phyloP scores from a whole-genome alignment of 2,329 filamentous ascomycete species.

The Monilinia laxa region DNA sequence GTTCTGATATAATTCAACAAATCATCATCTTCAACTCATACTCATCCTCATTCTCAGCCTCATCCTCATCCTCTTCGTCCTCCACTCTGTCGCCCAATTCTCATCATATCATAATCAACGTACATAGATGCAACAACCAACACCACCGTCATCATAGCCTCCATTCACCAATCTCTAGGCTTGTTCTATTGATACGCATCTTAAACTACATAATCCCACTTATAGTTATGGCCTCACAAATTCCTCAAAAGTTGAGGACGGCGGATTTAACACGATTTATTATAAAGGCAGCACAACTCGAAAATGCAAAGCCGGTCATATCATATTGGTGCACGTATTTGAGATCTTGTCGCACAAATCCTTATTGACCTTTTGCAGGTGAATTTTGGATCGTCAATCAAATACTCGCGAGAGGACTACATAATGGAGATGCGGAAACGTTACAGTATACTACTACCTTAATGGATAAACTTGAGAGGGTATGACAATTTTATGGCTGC shows the following conservation, averaged over 20 bases:
- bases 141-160: neutral
- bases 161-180: too few species aligned
- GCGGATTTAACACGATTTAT: slow-evolving; percentile 84
- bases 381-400: slow-evolving; percentile 93
- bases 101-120: too few species aligned
- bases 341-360: neutral
- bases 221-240: slow-evolving; percentile 64
- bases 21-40: too few species aligned
- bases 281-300: slow-evolving; percentile 78
- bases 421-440: slow-evolving; percentile 74
- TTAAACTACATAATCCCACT: neutral
- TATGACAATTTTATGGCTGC: slow-evolving; percentile 40
- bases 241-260: slow-evolving; percentile 72
- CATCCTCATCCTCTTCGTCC: too few species aligned
- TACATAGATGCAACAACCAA: neutral
- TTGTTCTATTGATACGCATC: neutral
- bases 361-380: slow-evolving; percentile 51
- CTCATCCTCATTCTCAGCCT: too few species aligned
- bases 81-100: neutral
- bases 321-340: slow-evolving; percentile 84
- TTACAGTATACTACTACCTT: slow-evolving; percentile 76
- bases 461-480: slow-evolving; percentile 88
- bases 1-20: too few species aligned
- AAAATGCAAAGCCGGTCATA: slow-evolving; percentile 80
- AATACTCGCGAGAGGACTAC: slow-evolving; percentile 78